Percentiles rank a stretch among this genome's conserved stretches.
These are phyloP conservation scores for Leucosporidium yakuticum DNA, from an alignment of 768 basidiomycete genomes.

Conservation along the genomic window DNA sequence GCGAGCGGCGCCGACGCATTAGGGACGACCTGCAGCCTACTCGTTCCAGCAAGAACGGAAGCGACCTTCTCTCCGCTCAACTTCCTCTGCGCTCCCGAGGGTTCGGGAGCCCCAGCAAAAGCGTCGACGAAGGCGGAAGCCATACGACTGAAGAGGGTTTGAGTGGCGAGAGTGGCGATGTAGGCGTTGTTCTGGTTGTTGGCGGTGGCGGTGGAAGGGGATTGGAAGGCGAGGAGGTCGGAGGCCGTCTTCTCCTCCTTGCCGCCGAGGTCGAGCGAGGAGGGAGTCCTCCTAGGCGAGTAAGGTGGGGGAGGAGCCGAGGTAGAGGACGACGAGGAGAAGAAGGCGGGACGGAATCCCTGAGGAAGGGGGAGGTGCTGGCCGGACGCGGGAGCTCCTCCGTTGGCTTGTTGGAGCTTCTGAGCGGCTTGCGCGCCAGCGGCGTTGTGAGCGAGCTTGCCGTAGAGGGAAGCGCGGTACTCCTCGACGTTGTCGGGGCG, in stretches of 20 bases:
- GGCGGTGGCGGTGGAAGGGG: background rate
- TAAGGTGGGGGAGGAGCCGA: background rate
- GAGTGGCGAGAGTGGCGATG: constrained; percentile 67
- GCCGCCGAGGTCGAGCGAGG: background rate
- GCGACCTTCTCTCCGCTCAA: constrained; percentile 13
- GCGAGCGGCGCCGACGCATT: background rate
- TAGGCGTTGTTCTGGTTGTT: constrained; percentile 15
- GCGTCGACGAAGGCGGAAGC: constrained; percentile 82
- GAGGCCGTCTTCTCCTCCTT: constrained; percentile 4
- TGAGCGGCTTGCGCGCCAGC: constrained; percentile 26
- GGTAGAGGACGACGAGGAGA: constrained; percentile 35
- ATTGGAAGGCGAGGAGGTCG: constrained; percentile 4
- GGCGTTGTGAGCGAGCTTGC: constrained; percentile 38
- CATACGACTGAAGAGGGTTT: constrained; percentile 66
- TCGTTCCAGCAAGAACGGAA: constrained; percentile 16
- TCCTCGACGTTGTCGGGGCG: constrained; percentile 25
- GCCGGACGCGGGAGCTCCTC: background rate
- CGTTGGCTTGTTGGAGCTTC: constrained; percentile 5
- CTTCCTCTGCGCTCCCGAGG: background rate
- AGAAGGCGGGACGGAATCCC: constrained; percentile 35
- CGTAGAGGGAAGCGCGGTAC: constrained; percentile 37
- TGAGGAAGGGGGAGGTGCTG: constrained; percentile 15
- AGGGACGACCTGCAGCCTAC: constrained; percentile 25
- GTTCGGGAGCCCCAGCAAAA: constrained; percentile 52
- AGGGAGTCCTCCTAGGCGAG: background rate